Base-by-base conservation (phyloP, 352 stramenopile genomes). In the Globisporangium echinulatum region DNA sequence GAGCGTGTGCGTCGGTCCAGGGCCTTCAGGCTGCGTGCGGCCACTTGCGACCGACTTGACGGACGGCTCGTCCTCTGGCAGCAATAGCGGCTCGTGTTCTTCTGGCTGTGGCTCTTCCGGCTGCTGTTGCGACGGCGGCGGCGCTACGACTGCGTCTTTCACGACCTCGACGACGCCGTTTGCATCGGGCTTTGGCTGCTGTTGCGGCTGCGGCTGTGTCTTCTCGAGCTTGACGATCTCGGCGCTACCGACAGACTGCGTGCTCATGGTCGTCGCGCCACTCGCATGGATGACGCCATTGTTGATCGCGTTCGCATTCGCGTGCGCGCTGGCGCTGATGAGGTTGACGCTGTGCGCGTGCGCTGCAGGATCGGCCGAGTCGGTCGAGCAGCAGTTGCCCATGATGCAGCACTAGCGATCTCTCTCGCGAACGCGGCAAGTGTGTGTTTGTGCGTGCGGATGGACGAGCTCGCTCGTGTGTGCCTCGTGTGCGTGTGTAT, bases 331-430 rank as follows among this genome's bases (percentile, higher is more conserved):
- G 42, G 19, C 19, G 1, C 15, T 46, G 42, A 15, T 46, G 46
- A 4, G 19, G 46, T 33, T 33, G 46, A 0, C n/a, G 17, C 37
- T 11, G 47, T 14, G 36, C n/a, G 38, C 33, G n/a, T 59, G 59
- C n/a, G 51, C 59, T 46, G 69, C 66, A 5, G 70, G 68, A 46
- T 68, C 70, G 39, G 72, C 68, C 19, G 77, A 73, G 33, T 88
- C 77, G 7, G 69, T 85, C 37, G 84, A 94, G 80, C 84, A 94
- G 75, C 84, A 94, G 59, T 92, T 92, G 37, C 84, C 84, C 84
- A 94, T 93, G 17, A n/a, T 50, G 13, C 13, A 10, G 17, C 7
- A 14, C 43, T 11, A 11, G 43, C 43, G 10, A 48, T 11, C 43
- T 48, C 43, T 11, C 14, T 11, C 43, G 43, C 43, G 6, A 14